A percentile compares a stretch with the other conserved stretches of the same genome.
phyloP scores from a whole-genome alignment of 2,329 filamentous ascomycete species.

The Colletotrichum sansevieriae region DNA sequence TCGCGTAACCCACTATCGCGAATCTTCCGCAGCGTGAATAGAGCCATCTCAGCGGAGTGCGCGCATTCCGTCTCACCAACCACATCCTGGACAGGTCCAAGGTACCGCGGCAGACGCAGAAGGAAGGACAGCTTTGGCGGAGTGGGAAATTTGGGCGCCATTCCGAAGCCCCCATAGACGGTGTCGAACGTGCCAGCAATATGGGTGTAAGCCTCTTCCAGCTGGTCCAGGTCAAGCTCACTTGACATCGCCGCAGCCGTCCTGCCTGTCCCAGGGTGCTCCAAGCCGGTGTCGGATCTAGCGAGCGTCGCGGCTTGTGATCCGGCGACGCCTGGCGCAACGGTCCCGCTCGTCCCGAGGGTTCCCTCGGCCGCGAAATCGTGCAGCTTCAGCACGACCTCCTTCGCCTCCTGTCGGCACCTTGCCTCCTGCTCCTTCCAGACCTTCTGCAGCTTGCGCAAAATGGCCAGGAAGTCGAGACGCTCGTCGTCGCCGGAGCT shows the following conservation, averaged over 20 bases:
- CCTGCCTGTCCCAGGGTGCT: constrained; percentile 29
- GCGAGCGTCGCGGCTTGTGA: constrained; percentile 33
- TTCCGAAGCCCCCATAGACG: constrained; percentile 82
- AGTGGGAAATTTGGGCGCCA: constrained; percentile 89
- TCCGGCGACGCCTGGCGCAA: constrained; percentile 39
- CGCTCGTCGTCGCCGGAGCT: constrained; percentile 66
- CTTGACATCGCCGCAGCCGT: constrained; percentile 61
- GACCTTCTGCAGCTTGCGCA: constrained; percentile 79
- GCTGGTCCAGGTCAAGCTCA: constrained; percentile 86
- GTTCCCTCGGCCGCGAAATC: constrained; percentile 93
- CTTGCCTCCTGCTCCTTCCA: constrained; percentile 89
- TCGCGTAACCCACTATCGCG: constrained; percentile 67
- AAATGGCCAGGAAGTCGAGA: constrained; percentile 84
- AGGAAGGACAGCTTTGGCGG: constrained; percentile 88
- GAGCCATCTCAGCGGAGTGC: constrained; percentile 81
- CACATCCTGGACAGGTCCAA: constrained; percentile 82
- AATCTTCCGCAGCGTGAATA: constrained; percentile 84
- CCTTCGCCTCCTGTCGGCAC: constrained; percentile 85
- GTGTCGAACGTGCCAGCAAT: constrained; percentile 86
- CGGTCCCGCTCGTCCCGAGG: constrained; percentile 61
- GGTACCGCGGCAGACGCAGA: constrained; percentile 79
- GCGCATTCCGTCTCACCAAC: constrained; percentile 84
- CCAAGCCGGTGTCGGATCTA: constrained; percentile 46
- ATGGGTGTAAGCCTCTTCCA: constrained; percentile 89
- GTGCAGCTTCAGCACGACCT: constrained; percentile 83